phyloP scores from a whole-genome alignment of 257 asterid species.

The Solanum phureja region DNA sequence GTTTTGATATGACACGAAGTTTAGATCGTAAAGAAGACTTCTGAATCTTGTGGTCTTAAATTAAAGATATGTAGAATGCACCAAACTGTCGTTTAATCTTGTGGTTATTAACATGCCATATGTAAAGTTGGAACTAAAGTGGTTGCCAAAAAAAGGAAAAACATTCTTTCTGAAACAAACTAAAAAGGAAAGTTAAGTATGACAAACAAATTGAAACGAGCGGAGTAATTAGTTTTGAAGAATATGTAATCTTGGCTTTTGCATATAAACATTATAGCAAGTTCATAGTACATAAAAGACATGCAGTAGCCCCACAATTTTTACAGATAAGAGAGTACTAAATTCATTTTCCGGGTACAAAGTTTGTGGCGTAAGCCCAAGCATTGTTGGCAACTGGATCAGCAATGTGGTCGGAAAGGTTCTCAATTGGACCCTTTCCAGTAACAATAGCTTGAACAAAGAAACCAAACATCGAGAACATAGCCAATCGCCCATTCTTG shows the following conservation, averaged over 20 bases:
- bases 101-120: too few relatives aligned
- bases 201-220: not conserved
- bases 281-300: not conserved
- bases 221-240: too few relatives aligned
- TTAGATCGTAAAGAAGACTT: too few relatives aligned
- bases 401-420: slow-evolving; percentile 57
- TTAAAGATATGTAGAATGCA: too few relatives aligned
- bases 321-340: not conserved
- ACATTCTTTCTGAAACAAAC: not conserved
- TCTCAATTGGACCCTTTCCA: slow-evolving; percentile 78
- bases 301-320: not conserved
- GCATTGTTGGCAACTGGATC: slow-evolving; percentile 87
- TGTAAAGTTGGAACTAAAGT: too few relatives aligned
- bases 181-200: too few relatives aligned
- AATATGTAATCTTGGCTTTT: not conserved
- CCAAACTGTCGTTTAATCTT: too few relatives aligned
- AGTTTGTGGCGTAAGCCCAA: slow-evolving; percentile 84
- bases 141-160: too few relatives aligned
- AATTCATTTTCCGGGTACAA: slow-evolving; percentile 63
- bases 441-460: slow-evolving; percentile 91
- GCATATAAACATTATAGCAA: not conserved
- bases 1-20: too few relatives aligned
- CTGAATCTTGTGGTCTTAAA: too few relatives aligned
- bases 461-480: slow-evolving; percentile 68
- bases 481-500: slow-evolving; percentile 66